These are phyloP conservation scores for Boletus edulis DNA, from an alignment of 768 basidiomycete genomes.

Conservation along the genomic window DNA sequence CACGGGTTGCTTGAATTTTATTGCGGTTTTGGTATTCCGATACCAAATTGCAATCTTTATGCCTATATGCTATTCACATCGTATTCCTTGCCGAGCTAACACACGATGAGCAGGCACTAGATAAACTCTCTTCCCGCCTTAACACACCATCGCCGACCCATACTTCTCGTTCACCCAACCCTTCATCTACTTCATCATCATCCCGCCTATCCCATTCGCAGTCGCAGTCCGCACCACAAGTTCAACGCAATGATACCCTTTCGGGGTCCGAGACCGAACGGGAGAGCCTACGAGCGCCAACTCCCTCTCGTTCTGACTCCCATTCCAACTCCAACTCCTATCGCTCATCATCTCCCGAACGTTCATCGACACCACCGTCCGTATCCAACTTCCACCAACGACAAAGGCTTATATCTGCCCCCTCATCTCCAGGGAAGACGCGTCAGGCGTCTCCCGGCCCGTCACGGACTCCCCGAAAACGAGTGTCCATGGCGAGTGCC, in stretches of 20 bases:
- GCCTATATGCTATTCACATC: conserved; percentile 21
- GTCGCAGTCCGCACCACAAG: conserved; percentile 23
- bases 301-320: conserved; percentile 29
- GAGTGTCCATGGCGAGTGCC: conserved; percentile 37
- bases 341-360: conserved; percentile 40
- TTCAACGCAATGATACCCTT: conserved; percentile 36
- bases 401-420: conserved; percentile 47
- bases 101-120: conserved; percentile 47
- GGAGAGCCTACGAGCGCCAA: conserved; percentile 44
- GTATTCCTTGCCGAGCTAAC: not conserved
- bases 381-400: conserved; percentile 27
- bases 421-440: conserved; percentile 42
- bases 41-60: conserved; percentile 2
- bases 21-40: conserved; percentile 5
- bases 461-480: conserved; percentile 42
- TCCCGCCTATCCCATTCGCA: conserved; percentile 36
- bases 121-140: conserved; percentile 63
- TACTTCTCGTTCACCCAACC: conserved; percentile 37
- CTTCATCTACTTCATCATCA: conserved; percentile 35
- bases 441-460: conserved; percentile 39
- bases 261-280: conserved; percentile 86
- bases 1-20: not conserved
- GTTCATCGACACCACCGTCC: conserved; percentile 37
- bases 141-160: conserved; percentile 54
- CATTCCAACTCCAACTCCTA: conserved; percentile 26